Evolutionary conservation across 805 yeast genomes (phyloP).

Genomic region (Hanseniaspora nectarophila): DNA sequence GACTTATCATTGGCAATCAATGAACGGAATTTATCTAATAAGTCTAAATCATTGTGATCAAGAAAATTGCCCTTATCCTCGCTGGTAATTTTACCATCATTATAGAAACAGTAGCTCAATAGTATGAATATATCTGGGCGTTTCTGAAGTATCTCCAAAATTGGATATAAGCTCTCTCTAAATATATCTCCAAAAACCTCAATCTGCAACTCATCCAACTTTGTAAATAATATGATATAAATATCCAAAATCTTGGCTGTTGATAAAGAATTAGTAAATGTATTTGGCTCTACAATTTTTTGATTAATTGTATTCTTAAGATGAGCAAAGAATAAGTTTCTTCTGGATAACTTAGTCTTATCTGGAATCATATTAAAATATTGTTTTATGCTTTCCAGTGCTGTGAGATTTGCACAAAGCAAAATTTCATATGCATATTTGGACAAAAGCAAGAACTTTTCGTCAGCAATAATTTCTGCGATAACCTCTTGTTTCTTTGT

Average conservation of each 20-base stretch:
- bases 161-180: not conserved
- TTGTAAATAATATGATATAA: not conserved
- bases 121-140: not conserved
- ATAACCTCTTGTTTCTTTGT: not conserved
- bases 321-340: not conserved
- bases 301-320: not conserved
- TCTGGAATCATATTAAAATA: not conserved
- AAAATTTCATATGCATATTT: not conserved
- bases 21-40: not conserved
- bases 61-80: no score
- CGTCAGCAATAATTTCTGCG: not conserved
- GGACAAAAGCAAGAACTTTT: not conserved
- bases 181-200: not conserved
- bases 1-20: not conserved
- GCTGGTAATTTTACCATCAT: not conserved
- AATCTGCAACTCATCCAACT: not conserved
- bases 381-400: not conserved
- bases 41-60: not conserved
- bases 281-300: not conserved
- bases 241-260: not conserved
- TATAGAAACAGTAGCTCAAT: not conserved
- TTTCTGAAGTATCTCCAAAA: not conserved
- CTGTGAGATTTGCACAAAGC: not conserved
- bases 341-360: not conserved
- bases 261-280: not conserved